Evolutionary conservation across 164 flowering plant genomes (phyloP).

Genomic region (Cinnamomum chago): DNA sequence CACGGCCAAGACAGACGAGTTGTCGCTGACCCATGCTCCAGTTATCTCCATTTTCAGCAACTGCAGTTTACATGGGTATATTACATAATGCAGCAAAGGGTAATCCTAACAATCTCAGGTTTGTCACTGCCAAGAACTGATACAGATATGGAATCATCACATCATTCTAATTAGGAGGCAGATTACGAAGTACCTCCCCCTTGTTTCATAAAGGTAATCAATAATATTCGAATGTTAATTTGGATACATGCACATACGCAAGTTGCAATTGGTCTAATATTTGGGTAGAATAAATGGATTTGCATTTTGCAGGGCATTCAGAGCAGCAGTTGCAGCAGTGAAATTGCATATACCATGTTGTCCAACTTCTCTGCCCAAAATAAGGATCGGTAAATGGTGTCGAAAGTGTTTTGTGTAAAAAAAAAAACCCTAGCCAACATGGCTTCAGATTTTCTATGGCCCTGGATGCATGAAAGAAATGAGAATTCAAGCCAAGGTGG

Average conservation of each 20-base stretch:
- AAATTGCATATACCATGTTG: no score
- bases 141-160: not conserved
- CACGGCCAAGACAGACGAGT: conserved; percentile 47
- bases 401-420: no score
- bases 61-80: conserved; percentile 12
- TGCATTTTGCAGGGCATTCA: not conserved
- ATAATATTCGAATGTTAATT: not conserved
- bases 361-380: no score
- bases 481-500: no score
- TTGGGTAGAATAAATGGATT: not conserved
- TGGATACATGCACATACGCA: no score
- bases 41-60: conserved; percentile 47
- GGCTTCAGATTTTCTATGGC: no score
- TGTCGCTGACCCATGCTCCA: conserved; percentile 68
- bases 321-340: not conserved
- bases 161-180: not conserved
- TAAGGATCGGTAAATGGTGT: no score
- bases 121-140: no score
- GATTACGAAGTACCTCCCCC: not conserved
- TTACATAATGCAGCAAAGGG: not conserved
- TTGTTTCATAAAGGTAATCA: not conserved
- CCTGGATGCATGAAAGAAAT: no score
- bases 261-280: not conserved
- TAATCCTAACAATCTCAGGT: not conserved
- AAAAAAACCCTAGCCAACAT: no score